Base-by-base conservation (phyloP, 2,329 filamentous ascomycete species). In the Cercospora berteroae region DNA sequence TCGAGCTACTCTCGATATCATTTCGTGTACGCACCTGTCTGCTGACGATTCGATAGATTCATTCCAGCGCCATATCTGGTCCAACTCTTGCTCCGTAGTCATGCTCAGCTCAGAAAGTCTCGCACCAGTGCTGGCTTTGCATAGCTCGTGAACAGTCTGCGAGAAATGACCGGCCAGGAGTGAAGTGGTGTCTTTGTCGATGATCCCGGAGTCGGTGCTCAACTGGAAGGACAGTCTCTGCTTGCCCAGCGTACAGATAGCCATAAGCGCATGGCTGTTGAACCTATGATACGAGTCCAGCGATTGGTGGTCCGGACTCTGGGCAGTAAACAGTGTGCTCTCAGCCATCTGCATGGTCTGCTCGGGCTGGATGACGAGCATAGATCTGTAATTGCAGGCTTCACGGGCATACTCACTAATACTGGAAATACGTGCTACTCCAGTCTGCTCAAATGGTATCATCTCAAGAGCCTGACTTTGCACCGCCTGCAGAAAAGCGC, bases 381-480 rank as follows among this genome's bases (percentile, higher is more conserved):
- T 81, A 0, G 84, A 86, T n/a, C 84, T 82, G 62, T 87, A 81
- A 67, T 87, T 82, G 71, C 86, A 87, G 1, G 85, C 85, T 18
- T 64, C 48, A 31, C 56, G 48, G 23, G 64, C 52, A 12, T 64
- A 33, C 9, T 42, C 63, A 29, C 36, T 58, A 9, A 65, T 60
- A 13, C 29, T 39, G 9, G 20, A 18, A 12, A 69, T 69, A 3
- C 48, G 55, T 16, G 20, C 6, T 9, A 68, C 20, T 0, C 69
- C 65, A 36, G 55, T 64, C 16, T 69, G 68, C 52, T 69, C 68
- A 27, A 62, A 68, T 13, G 64, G 56, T 29, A 63, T 68, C 66
- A 67, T 70, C 5, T 64, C 60, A 16, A 68, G 23, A 33, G 63
- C 64, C 36, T 67, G 66, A 12, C 20, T 39, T 29, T 70, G 68